A percentile compares a stretch with the other conserved stretches of the same genome.
These are phyloP conservation scores for Coemansia sp. DNA, from an alignment of 192 early-diverging fungal genomes.

Conservation along the genomic window DNA sequence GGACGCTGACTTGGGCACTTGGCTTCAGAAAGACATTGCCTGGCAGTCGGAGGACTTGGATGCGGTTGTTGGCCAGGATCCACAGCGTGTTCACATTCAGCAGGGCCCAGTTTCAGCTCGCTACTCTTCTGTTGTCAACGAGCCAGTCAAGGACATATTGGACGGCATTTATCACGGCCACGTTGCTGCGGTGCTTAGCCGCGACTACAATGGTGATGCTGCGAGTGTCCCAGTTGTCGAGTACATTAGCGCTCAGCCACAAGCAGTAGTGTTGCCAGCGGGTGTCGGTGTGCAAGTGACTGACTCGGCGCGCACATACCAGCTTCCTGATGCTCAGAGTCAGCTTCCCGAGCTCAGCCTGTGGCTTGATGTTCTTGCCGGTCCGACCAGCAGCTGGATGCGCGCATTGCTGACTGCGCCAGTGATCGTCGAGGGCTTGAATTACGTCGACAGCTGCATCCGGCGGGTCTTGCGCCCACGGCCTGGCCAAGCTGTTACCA, in stretches of 20 bases:
- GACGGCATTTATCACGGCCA: constrained; percentile 82
- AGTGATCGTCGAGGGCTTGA: constrained; percentile 70
- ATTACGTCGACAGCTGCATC: constrained; percentile 62
- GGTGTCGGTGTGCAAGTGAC: not conserved
- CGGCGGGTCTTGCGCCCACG: constrained; percentile 63
- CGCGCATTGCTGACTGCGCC: constrained; percentile 75
- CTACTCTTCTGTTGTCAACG: constrained; percentile 72
- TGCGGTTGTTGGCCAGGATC: constrained; percentile 83
- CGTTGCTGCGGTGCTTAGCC: constrained; percentile 70
- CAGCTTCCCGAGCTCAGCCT: constrained; percentile 26
- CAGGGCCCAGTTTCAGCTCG: constrained; percentile 87
- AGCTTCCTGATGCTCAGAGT: not conserved
- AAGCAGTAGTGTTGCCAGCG: not conserved
- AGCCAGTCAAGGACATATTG: constrained; percentile 89
- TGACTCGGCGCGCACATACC: constrained; percentile 8
- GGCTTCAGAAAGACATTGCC: constrained; percentile 88
- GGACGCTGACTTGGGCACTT: constrained; percentile 85
- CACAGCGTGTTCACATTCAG: constrained; percentile 80
- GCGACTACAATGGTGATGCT: constrained; percentile 67
- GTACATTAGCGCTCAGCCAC: constrained; percentile 61
- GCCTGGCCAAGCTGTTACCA: constrained; percentile 53
- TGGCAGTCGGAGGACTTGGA: constrained; percentile 92
- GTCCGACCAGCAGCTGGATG: constrained; percentile 75
- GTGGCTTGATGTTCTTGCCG: constrained; percentile 76
- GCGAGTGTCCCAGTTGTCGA: constrained; percentile 75